Evolutionary conservation across 805 yeast genomes (phyloP), one percentile per base, ranked within the genome.

Genomic region (Saccharomycopsis schoenii): DNA sequence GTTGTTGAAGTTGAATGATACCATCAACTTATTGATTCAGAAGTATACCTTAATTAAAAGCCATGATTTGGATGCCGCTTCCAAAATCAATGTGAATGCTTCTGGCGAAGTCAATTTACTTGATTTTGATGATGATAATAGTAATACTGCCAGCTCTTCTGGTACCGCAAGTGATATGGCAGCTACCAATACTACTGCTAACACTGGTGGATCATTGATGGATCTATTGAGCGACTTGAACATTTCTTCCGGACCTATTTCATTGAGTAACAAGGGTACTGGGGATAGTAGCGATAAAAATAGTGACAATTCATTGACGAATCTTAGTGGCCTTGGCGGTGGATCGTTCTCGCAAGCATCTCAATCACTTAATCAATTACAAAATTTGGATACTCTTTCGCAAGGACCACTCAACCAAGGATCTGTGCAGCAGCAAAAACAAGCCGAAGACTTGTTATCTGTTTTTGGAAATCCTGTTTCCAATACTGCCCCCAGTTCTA

Each of bases 151-250:
- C 64, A 64, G 57, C 58, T 67, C 71, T 1, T 52, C 70, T 12
- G 66, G 68, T 6, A 65, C 67, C 9, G 70, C 65, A 12, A 64
- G 62, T 25, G 58, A 62, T 19, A 65, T 68, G 17, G 67, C 68
- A 1, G 65, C 67, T 68, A 76, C 74, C 69, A 75, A 69, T 69
- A 74, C 71, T 70, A 79, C 67, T 6, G 34, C 34, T 29, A 29
- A 29, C 34, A 29, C 34, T 24, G 66, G 61, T 55, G 77, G 74
- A 65, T 74, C 76, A 14, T 74, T 85, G 58, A 82, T 83, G 59
- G 97, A 91, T 70, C 77, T 92, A 64, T 76, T 91, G 62, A 84
- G 88, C 58, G 94, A 86, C 65, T 75, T 88, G 66, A 80, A 85
- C 29, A 55, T 64, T 36, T 50, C 60, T 6, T 24, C 86, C 14